Base-by-base conservation (phyloP, 164 flowering plant species). In the Warburgia ugandensis region DNA sequence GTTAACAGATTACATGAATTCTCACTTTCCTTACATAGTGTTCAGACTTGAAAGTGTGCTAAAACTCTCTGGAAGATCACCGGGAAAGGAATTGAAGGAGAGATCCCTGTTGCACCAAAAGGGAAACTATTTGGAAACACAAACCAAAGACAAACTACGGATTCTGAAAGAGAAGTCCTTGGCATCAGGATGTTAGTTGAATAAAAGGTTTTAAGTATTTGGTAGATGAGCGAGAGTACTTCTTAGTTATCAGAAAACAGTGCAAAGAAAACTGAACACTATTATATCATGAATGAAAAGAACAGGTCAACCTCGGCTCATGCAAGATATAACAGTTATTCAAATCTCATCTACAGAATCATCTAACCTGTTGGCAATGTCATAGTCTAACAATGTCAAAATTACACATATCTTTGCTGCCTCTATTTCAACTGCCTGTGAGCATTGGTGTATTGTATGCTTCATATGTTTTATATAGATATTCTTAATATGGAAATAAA, bases 1-100 rank as follows among this genome's bases (percentile, higher is more conserved):
- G 33, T 17, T 30, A 48, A 29, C 23, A 50, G n/a, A 26, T 12
- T 20, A 47, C 26, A 45, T 54, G 35, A 16, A 29, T 16, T 37
- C 17, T 37, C 51, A 3, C 11, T 64, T 17, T 29, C 48, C 94
- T 81, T 64, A 92, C 98, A 92, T 69, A 51, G 73, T 47, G 33
- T 16, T 66, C 55, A 81, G 46, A 63, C 79, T 81, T 50, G 94
- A 63, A 33, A 92, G 82, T 39, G 72, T 64, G 63, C 74, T 65
- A 48, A 87, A 70, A 58, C 79, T 80, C 51, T 55, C 28, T 50
- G 98, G 94, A 27, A 92, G 95, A 39, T 72, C 32, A 17, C 92
- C 95, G 0, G 90, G n/a, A 19, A 92, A 29, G 17, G 59, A 9
- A 67, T 92, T 92, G 65, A 52, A 78, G 48, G 98, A 92, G 49